Evolutionary conservation across 139 green algal species (phyloP).

Genomic region (Gonium pectorale): DNA sequence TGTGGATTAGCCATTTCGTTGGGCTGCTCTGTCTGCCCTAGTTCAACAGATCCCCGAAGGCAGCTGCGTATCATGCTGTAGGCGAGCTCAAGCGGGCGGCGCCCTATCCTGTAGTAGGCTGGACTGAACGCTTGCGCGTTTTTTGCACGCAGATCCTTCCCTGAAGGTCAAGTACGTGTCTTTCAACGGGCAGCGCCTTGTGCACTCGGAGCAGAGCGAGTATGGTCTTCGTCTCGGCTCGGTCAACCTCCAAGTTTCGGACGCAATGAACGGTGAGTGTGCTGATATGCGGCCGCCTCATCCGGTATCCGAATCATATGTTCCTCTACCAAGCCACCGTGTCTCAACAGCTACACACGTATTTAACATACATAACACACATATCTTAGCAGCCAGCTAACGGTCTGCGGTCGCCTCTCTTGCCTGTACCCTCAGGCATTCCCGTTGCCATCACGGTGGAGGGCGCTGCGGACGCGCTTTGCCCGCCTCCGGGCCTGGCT

Average conservation of each 20-base stretch:
- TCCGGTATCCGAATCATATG: no score
- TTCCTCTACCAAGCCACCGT: no score
- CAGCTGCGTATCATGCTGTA: no score
- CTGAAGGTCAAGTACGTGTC: slow-evolving; percentile 49
- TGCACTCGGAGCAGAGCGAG: slow-evolving; percentile 23
- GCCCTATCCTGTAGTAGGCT: no score
- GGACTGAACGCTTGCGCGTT: no score
- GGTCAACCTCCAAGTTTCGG: slow-evolving; percentile 9
- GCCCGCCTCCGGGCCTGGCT: slow-evolving; percentile 34
- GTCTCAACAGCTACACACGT: no score
- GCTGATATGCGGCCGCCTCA: no score
- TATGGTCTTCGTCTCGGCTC: slow-evolving; percentile 14
- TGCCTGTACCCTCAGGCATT: slow-evolving; percentile 27
- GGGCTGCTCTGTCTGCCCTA: background rate
- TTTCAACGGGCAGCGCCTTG: slow-evolving; percentile 33
- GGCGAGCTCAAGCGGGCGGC: no score
- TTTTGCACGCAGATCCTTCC: slow-evolving; percentile 25
- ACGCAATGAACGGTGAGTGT: slow-evolving; percentile 3
- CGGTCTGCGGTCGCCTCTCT: no score
- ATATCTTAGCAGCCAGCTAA: no score
- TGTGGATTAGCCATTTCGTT: background rate
- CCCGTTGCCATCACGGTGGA: slow-evolving; percentile 41
- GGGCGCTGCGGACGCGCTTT: slow-evolving; percentile 35
- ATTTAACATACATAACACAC: no score
- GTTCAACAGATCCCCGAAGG: no score